Conservation (phyloP, 2,329 filamentous ascomycete genomes). For the Aspergillus glaucus region DNA sequence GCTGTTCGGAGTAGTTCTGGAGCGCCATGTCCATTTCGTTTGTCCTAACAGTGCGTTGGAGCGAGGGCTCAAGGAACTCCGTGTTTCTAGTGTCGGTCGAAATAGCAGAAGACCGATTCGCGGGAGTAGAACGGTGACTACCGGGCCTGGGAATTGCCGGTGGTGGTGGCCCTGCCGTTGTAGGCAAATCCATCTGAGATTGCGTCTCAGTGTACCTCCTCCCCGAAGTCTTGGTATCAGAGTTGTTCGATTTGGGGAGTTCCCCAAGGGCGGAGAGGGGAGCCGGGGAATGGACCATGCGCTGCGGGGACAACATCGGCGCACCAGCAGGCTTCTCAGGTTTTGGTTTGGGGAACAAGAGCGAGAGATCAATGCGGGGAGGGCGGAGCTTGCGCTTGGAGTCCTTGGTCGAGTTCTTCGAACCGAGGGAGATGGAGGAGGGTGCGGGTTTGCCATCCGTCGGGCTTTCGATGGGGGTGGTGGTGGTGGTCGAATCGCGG, state of each 20-base stretch:
- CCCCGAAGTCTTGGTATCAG: conserved; percentile 8
- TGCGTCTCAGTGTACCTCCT: conserved; percentile 25
- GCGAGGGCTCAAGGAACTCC: conserved; percentile 19
- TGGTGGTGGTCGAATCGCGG: conserved; percentile 32
- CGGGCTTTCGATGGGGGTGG: conserved; percentile 13
- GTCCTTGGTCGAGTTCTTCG: conserved; percentile 22
- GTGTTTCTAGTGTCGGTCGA: background rate
- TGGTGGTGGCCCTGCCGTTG: background rate
- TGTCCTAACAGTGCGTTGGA: conserved; percentile 25
- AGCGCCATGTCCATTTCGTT: conserved; percentile 30
- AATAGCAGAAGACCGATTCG: background rate
- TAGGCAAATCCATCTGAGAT: background rate
- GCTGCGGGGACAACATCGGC: conserved; percentile 37
- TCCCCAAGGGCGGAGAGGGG: conserved; percentile 32
- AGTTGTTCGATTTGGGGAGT: conserved; percentile 9
- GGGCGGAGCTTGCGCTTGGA: conserved; percentile 35
- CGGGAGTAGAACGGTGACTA: background rate
- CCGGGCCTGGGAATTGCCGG: background rate
- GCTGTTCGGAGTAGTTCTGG: conserved; percentile 21
- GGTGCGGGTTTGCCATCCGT: conserved; percentile 10
- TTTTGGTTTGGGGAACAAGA: conserved; percentile 37
- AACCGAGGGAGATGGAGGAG: conserved; percentile 8
- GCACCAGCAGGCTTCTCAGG: conserved; percentile 15
- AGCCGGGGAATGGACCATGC: conserved; percentile 36
- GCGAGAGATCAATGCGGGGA: conserved; percentile 36